Evolutionary conservation across 169 alveolate species (phyloP).

Genomic region (Cryptosporidium muris): DNA sequence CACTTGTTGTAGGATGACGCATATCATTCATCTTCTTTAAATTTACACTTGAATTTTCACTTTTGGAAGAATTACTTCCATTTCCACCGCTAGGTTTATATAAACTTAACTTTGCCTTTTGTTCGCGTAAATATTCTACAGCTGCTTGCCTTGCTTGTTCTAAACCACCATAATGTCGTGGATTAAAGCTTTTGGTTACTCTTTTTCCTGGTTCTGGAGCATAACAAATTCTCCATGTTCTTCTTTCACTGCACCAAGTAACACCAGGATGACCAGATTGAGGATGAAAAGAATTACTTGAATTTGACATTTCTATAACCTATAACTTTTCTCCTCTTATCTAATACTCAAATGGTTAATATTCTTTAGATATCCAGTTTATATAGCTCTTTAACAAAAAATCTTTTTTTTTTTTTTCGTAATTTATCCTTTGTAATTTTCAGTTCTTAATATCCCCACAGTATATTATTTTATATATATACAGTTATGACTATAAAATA

Average conservation of each 20-base stretch:
- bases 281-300: conserved; percentile 55
- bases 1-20: conserved; percentile 5
- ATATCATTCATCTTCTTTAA: conserved; percentile 47
- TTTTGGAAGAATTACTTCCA: conserved; percentile 17
- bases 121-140: conserved; percentile 54
- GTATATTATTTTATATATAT: background rate
- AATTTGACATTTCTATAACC: conserved; percentile 43
- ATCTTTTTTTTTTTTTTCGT: background rate
- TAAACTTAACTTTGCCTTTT: conserved; percentile 67
- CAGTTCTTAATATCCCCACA: background rate
- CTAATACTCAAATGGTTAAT: no score
- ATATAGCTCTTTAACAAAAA: no score
- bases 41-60: conserved; percentile 38
- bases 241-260: conserved; percentile 70
- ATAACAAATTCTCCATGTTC: conserved; percentile 68
- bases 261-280: conserved; percentile 70
- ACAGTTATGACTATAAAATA: background rate
- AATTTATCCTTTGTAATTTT: background rate
- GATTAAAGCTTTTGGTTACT: conserved; percentile 62
- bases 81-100: conserved; percentile 39
- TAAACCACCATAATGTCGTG: conserved; percentile 64
- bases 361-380: no score
- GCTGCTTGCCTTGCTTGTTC: conserved; percentile 68
- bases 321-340: no score
- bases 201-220: conserved; percentile 69